Base-by-base conservation (phyloP, 352 stramenopile genomes). In the Globisporangium nagaii region DNA sequence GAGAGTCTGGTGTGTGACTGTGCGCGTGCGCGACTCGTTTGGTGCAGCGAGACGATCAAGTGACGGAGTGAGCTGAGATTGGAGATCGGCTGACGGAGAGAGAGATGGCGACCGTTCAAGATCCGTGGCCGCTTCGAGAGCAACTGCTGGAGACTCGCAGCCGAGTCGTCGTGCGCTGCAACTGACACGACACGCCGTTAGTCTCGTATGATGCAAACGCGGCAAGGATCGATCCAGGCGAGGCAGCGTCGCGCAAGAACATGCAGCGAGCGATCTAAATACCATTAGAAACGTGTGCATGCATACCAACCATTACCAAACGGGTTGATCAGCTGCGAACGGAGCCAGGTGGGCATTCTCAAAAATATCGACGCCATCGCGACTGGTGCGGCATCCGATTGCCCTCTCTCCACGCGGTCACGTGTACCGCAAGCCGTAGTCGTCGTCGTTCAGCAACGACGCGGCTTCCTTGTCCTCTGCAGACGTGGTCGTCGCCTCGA, bases 391-490 rank as follows among this genome's bases (percentile, higher is more conserved):
- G 36, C n/a, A 24, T 41, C 36, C 20, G 34, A 37, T 35, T 39
- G 15, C 17, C 20, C 5, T 20, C 25, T 22, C 15, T 30, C 44
- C 25, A 30, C 20, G 27, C 27, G 30, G 27, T 59, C 79, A 91
- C 59, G 71, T 88, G 65, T 91, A 91, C 8, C 77, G 79, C 40
- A 90, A 42, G 30, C 81, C 81, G 46, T 84, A 91, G 54, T 91
- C 79, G 46, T 82, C 74, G 56, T 86, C 69, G 15, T 71, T 73
- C 24, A 93, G 73, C 20, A 94, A 61, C 13, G 83, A 84, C 60
- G 80, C 76, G 8, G 79, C 77, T 53, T 94, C 84, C 59, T 94
- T 94, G 52, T 95, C 84, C 39, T 90, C 84, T 10, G 82, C 84
- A 12, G 82, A 93, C 43, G 74, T 75, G 25, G 84, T 95, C 24